Evolutionary conservation across 1,284 basidiomycete species (phyloP).

Genomic region (Fistulinella cinereoalba): DNA sequence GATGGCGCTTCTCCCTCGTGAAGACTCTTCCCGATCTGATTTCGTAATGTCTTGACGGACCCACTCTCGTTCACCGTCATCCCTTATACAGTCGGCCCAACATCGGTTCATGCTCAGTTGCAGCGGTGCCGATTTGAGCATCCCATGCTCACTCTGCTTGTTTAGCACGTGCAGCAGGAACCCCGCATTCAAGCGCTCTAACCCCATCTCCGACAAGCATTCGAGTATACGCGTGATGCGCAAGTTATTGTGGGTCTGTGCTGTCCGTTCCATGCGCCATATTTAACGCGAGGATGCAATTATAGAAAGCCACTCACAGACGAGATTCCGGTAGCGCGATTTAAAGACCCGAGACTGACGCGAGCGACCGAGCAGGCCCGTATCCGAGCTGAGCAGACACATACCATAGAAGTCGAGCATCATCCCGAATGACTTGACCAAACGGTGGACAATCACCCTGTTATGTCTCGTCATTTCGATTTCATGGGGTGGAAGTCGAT

Average conservation of each 20-base stretch:
- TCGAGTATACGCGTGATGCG: conserved; percentile 78
- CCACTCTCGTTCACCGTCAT: conserved; percentile 56
- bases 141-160: conserved; percentile 61
- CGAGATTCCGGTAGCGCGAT: conserved; percentile 60
- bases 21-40: conserved; percentile 46
- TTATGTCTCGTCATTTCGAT: conserved; percentile 57
- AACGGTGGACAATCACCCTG: conserved; percentile 46
- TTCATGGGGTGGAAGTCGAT: conserved; percentile 65
- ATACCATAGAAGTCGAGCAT: conserved; percentile 79
- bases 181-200: conserved; percentile 61
- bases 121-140: conserved; percentile 49
- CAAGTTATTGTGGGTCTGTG: conserved; percentile 69
- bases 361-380: conserved; percentile 53
- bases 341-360: conserved; percentile 38
- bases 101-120: conserved; percentile 68
- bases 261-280: conserved; percentile 32
- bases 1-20: conserved; percentile 50
- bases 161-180: conserved; percentile 67
- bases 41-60: conserved; percentile 47
- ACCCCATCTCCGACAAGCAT: conserved; percentile 64
- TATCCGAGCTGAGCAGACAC: conserved; percentile 52
- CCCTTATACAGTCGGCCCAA: conserved; percentile 73
- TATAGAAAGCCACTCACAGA: conserved; percentile 45
- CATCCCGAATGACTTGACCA: conserved; percentile 60
- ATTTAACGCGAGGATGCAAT: background rate